Percentiles rank a stretch among this genome's conserved stretches.
Evolutionary conservation across 1,284 basidiomycete species (phyloP).

Genomic region (Naganishia cerealis): DNA sequence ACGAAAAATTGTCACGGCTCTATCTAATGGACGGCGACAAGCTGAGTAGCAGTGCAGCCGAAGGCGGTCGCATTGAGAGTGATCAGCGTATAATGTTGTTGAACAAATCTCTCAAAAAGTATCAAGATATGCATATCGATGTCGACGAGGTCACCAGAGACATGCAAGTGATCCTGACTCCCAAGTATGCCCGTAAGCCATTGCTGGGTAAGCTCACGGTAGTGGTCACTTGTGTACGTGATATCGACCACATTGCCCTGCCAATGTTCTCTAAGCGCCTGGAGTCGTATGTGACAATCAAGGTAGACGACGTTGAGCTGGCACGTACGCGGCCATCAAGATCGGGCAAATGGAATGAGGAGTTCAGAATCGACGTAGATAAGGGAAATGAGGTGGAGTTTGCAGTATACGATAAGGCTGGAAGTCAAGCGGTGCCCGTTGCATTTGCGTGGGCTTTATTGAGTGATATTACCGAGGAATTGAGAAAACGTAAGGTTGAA

Average conservation of each 20-base stretch:
- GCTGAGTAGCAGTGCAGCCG: conserved; percentile 84
- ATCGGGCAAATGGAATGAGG: conserved; percentile 95
- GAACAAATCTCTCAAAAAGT: too few relatives aligned
- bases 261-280: conserved; percentile 71
- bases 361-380: conserved; percentile 93
- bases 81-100: too few relatives aligned
- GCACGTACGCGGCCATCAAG: conserved; percentile 89
- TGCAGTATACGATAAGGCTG: conserved; percentile 87
- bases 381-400: conserved; percentile 99
- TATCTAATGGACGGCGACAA: conserved; percentile 96
- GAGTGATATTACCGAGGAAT: conserved; percentile 90
- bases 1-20: conserved; percentile 96
- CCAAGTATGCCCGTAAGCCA: too few relatives aligned
- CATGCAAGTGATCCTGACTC: too few relatives aligned
- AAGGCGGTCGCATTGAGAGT: too few relatives aligned
- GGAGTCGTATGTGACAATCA: conserved; percentile 90
- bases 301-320: conserved; percentile 91
- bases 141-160: too few relatives aligned
- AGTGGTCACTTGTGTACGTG: too few relatives aligned
- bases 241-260: too few relatives aligned
- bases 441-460: conserved; percentile 97
- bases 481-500: too few relatives aligned
- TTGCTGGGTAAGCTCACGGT: too few relatives aligned
- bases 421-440: conserved; percentile 77
- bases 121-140: too few relatives aligned